Base-by-base conservation (phyloP, 177 flowering plant species). In the Vitis hybrid region DNA sequence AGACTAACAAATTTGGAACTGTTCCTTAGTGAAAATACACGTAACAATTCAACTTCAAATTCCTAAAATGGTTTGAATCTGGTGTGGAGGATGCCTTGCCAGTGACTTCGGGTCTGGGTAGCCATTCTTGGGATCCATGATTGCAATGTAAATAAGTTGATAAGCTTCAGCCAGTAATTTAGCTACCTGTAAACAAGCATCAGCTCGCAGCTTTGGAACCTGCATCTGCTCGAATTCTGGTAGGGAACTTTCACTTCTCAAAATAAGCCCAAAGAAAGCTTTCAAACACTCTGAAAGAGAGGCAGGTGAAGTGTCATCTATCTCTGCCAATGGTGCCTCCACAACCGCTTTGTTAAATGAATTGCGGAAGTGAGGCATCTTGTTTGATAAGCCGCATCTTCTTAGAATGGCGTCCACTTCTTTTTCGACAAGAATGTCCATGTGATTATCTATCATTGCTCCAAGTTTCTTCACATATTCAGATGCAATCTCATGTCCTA, bases 171-270 rank as follows among this genome's bases (percentile, higher is more conserved):
- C 92, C 26, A 96, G 83, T 12, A 85, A 84, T 73, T 73, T 84
- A 14, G 95, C 95, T 17, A 93, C 82, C 74, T 78, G 81, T 61
- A 82, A 48, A 64, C 85, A 86, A 18, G 98, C 86, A 70, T 93
- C 94, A 2, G 99, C 85, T 0, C 98, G 86, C 54, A 93, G 78
- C 61, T 80, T 86, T 26, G 98, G 99, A 32, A 86, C 92, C 82
- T 91, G 97, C 79, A 96, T 84, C 74, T 73, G 91, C 81, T 92
- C 97, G 74, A 96, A 96, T 74, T 96, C 99, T 5, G 98, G 97
- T 2, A 93, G 81, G 11, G 97, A 83, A 65, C 80, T 87, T 73
- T 92, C 97, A 67, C 86, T 90, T 72, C 99, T 97, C 67, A 94
- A 75, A 52, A 92, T 65, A 49, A 91, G 84, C 59, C 87, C 95